These are phyloP conservation scores for Citropsis articulata DNA, from an alignment of 345 rosid genomes.

Conservation along the genomic window DNA sequence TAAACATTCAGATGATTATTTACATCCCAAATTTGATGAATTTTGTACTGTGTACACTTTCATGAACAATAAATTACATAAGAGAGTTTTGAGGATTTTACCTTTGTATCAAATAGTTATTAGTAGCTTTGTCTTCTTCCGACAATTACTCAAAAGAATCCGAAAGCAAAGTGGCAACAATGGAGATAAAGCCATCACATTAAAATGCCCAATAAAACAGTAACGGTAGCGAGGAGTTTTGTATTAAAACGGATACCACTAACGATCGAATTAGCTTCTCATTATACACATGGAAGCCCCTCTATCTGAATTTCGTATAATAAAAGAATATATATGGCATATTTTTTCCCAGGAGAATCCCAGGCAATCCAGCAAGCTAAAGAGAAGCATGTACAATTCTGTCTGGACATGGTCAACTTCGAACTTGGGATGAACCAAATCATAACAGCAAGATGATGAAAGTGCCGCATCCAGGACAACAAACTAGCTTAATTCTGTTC, in stretches of 20 bases:
- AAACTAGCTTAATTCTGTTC: conserved; percentile 35
- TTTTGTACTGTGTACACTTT: not conserved
- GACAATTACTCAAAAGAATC: not conserved
- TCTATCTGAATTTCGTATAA: conserved; percentile 8
- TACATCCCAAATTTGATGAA: not conserved
- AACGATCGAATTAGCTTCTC: conserved; percentile 13
- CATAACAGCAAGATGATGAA: not conserved
- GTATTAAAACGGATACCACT: not conserved
- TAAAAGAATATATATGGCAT: conserved; percentile 16
- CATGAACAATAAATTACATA: not conserved
- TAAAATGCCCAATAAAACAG: not conserved
- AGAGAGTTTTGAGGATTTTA: too few species aligned
- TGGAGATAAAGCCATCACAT: not conserved
- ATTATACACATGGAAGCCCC: conserved; percentile 26
- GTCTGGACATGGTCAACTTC: conserved; percentile 20
- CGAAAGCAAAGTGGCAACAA: not conserved
- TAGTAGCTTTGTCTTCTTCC: not conserved
- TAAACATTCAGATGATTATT: not conserved
- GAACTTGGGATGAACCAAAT: conserved; percentile 7
- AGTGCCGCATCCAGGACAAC: not conserved
- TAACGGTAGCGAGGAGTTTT: not conserved
- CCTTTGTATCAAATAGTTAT: too few species aligned
- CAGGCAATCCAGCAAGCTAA: conserved; percentile 23
- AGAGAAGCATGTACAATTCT: conserved; percentile 34
- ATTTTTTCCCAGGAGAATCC: not conserved